Evolutionary conservation across 331 rosid genomes (phyloP).

Genomic region (Rhamnella rubrinervis): DNA sequence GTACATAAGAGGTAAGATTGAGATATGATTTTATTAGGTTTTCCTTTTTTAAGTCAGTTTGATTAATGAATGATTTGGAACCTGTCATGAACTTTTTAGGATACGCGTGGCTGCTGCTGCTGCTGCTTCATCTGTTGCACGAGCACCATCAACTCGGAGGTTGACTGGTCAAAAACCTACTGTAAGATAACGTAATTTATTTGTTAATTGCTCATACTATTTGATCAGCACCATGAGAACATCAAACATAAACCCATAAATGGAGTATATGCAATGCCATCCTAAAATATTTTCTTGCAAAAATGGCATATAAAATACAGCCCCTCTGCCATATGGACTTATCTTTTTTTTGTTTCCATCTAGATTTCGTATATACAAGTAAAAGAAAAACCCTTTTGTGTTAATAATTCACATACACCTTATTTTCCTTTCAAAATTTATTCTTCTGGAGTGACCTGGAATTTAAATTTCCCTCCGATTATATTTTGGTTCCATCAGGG

Average conservation of each 20-base stretch:
- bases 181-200: slow-evolving; percentile 22
- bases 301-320: background rate
- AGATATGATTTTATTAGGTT: background rate
- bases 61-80: slow-evolving; percentile 3
- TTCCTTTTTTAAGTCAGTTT: background rate
- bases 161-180: slow-evolving; percentile 36
- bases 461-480: background rate
- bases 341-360: background rate
- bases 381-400: background rate
- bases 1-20: slow-evolving; percentile 36
- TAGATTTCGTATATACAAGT: background rate
- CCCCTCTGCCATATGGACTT: background rate
- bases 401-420: background rate
- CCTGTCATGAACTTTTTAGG: slow-evolving; percentile 12
- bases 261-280: background rate
- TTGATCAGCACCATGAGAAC: background rate
- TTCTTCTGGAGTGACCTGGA: background rate
- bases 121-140: slow-evolving; percentile 54
- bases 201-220: background rate
- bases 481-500: slow-evolving; percentile 37
- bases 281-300: background rate
- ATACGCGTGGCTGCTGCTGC: slow-evolving; percentile 58
- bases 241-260: background rate
- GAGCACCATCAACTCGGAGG: slow-evolving; percentile 55
- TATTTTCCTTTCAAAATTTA: background rate